phyloP scores from a whole-genome alignment of 768 basidiomycete species.

The Dentipellis sp. region DNA sequence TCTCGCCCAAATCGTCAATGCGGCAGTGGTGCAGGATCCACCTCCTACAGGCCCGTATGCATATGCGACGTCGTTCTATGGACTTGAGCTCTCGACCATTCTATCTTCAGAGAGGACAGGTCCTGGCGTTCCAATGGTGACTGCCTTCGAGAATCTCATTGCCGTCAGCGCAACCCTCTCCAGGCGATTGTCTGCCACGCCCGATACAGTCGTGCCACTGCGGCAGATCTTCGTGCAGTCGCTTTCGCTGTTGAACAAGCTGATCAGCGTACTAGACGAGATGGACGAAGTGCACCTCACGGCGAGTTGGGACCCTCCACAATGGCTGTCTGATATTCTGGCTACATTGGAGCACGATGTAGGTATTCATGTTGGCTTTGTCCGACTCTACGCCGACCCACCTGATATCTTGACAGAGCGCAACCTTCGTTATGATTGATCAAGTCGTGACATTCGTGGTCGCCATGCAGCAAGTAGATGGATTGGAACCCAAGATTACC shows the following conservation, averaged over 20 bases:
- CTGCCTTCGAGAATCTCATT: constrained; percentile 46
- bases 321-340: constrained; percentile 56
- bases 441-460: constrained; percentile 10
- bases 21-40: neutral
- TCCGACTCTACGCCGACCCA: neutral
- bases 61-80: constrained; percentile 39
- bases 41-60: constrained; percentile 5
- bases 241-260: constrained; percentile 40
- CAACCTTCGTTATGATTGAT: constrained; percentile 13
- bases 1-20: constrained; percentile 1
- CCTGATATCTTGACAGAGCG: constrained; percentile 3
- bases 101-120: constrained; percentile 8
- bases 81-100: constrained; percentile 20
- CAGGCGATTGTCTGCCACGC: constrained; percentile 7
- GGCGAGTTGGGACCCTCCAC: constrained; percentile 49
- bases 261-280: constrained; percentile 35
- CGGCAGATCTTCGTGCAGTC: constrained; percentile 46
- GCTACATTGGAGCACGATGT: constrained; percentile 49
- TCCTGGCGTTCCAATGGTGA: constrained; percentile 41
- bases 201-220: constrained; percentile 22
- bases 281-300: constrained; percentile 22
- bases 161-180: constrained; percentile 39
- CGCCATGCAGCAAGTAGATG: constrained; percentile 6
- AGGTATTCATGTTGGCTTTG: constrained; percentile 7
- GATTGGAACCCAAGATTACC: constrained; percentile 11